These are phyloP conservation scores for Botrytis aclada DNA, from an alignment of 2,329 filamentous ascomycete genomes.

Conservation along the genomic window DNA sequence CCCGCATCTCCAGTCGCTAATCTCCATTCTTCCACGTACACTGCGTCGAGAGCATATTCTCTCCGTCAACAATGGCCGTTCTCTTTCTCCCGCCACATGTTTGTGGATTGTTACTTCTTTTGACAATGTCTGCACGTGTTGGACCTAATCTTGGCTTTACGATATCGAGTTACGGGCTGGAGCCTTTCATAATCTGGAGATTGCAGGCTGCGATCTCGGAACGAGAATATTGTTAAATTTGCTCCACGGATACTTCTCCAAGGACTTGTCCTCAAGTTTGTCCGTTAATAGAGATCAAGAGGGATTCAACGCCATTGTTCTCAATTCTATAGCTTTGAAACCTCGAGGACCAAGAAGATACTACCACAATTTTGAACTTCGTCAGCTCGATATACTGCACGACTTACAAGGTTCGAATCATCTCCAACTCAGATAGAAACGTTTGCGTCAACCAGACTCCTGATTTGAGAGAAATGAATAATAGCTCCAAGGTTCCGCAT, in stretches of 20 bases:
- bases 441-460: neutral
- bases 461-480: neutral
- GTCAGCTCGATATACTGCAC: rapidly evolving
- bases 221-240: rapidly evolving
- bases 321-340: rapidly evolving
- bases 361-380: neutral
- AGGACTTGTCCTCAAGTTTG: rapidly evolving
- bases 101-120: neutral
- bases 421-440: neutral
- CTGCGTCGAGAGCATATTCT: neutral
- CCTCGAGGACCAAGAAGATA: too few species aligned
- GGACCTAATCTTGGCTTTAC: neutral
- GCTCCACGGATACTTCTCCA: rapidly evolving
- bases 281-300: neutral
- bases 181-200: neutral
- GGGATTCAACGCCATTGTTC: rapidly evolving
- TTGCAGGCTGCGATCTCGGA: neutral
- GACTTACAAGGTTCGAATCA: neutral
- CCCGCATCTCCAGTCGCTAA: neutral
- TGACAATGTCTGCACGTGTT: too few species aligned
- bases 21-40: neutral
- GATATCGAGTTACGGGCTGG: rapidly evolving
- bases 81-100: rapidly evolving
- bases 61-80: rapidly evolving
- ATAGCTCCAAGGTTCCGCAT: neutral